Conservation (phyloP, 768 basidiomycete species). For the Roridomyces roridus region DNA sequence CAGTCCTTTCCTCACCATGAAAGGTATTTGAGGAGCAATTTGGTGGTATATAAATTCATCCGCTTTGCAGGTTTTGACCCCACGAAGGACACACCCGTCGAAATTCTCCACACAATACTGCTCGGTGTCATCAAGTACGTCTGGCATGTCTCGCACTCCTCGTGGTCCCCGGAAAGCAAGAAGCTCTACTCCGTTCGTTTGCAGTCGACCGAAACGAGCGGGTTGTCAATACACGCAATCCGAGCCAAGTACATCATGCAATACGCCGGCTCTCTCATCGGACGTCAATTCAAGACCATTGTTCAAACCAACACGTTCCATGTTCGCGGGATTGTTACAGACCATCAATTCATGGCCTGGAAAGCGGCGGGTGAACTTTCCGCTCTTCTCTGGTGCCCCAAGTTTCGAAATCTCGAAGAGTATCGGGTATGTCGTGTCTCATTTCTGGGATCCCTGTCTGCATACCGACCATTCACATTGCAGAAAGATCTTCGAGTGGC, state of each 20-base stretch:
- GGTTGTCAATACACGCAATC: slow-evolving; percentile 15
- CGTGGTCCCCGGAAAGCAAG: slow-evolving; percentile 22
- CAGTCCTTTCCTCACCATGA: slow-evolving; percentile 38
- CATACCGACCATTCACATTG: background rate
- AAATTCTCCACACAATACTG: slow-evolving; percentile 37
- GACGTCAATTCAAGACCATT: slow-evolving; percentile 36
- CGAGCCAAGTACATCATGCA: slow-evolving; percentile 34
- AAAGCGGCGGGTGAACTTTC: slow-evolving; percentile 25
- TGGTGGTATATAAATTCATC: too few relatives aligned
- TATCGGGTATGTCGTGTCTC: slow-evolving; percentile 27
- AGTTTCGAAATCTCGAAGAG: slow-evolving; percentile 27
- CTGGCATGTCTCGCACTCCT: slow-evolving; percentile 31
- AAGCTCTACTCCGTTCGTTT: slow-evolving; percentile 25
- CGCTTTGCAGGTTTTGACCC: slow-evolving; percentile 15
- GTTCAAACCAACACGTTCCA: slow-evolving; percentile 33
- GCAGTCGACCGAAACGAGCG: slow-evolving; percentile 28
- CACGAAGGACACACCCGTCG: slow-evolving; percentile 27
- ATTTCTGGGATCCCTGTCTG: background rate
- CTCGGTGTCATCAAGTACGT: slow-evolving; percentile 38
- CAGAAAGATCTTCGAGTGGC: too few relatives aligned
- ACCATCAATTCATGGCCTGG: slow-evolving; percentile 30
- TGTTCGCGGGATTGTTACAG: slow-evolving; percentile 30
- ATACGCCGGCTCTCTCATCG: slow-evolving; percentile 34
- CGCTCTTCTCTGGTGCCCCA: slow-evolving; percentile 35
- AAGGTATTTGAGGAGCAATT: too few relatives aligned